These are phyloP conservation scores for Arachnopeziza araneosa DNA, from an alignment of 2,329 filamentous ascomycete genomes.

Conservation along the genomic window DNA sequence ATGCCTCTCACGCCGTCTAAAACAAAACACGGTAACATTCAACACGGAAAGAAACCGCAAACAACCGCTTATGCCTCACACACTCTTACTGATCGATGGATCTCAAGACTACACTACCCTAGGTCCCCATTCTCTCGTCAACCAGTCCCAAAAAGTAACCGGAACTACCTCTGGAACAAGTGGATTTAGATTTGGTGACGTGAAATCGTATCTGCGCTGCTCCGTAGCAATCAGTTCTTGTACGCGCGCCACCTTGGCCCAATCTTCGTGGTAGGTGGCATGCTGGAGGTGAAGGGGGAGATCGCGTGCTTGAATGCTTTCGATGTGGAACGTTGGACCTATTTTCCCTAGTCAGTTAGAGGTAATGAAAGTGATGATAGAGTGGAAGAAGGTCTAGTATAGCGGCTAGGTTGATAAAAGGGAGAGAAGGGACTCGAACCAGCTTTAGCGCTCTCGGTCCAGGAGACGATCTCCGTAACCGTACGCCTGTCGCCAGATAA, in stretches of 20 bases:
- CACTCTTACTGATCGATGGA: no score
- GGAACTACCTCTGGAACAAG: slow-evolving; percentile 42
- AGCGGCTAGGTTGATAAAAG: not conserved
- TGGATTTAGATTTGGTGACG: slow-evolving; percentile 54
- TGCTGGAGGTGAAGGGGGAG: slow-evolving; percentile 16
- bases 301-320: slow-evolving; percentile 19
- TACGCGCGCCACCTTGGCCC: slow-evolving; percentile 46
- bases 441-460: slow-evolving; percentile 44
- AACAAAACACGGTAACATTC: no score
- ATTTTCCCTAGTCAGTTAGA: slow-evolving; percentile 7
- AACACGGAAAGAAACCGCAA: no score
- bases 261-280: slow-evolving; percentile 35
- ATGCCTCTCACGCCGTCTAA: no score
- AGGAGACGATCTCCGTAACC: slow-evolving; percentile 52
- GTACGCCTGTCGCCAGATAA: slow-evolving; percentile 63
- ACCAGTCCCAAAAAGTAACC: slow-evolving; percentile 46
- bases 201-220: slow-evolving; percentile 62
- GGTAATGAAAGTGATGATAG: not conserved
- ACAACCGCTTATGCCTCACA: no score
- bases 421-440: slow-evolving; percentile 31
- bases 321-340: slow-evolving; percentile 12
- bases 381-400: not conserved
- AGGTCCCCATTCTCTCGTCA: slow-evolving; percentile 41
- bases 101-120: not conserved
- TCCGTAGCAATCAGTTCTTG: slow-evolving; percentile 62